Base-by-base conservation (phyloP, 345 rosid genomes). In the Populus ilicifolia region DNA sequence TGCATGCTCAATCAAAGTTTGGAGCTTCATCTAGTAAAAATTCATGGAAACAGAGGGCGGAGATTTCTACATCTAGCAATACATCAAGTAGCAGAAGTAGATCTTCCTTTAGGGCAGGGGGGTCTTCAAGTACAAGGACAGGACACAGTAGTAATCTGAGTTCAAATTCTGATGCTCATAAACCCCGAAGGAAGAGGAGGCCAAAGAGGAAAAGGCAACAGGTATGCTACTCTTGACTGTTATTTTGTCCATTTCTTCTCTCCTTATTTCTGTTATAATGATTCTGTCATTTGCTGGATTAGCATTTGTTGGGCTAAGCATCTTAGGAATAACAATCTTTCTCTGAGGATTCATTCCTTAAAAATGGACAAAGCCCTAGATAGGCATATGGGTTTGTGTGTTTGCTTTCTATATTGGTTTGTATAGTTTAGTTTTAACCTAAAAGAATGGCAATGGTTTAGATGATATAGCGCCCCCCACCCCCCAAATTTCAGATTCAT, bases 121-220 rank as follows among this genome's bases (percentile, higher is more conserved):
- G 81, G 36, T 82, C 88, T 17, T 85, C 93, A 77, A 86, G 81
- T 75, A 82, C 90, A 30, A 86, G 87, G 84, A 89, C 91, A 71
- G 93, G 97, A 68, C 92, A 87, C 35, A 85, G 93, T 81, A 95
- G 99, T 83, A 93, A 92, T 78, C 79, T 95, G 79, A 95, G 98
- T 85, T 95, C 97, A 44, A 92, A 90, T 73, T 93, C 99, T 69
- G 99, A 95, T 87, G 97, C 98, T 54, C 88, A 82, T 74, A 95
- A 92, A 84, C 99, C 96, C 36, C 89, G 91, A 77, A 88, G 98
- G 80, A 95, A 95, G 91, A 92, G 99, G 86, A 88, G 97, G 71
- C 96, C 96, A 43, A 93, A 92, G 88, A 95, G 91, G 96, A 93
- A 89, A 89, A 93, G 86, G 77, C 77, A 79, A 33, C 70, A 69